These are phyloP conservation scores for Lepidium campestre DNA, from an alignment of 441 rosid genomes.

Conservation along the genomic window DNA sequence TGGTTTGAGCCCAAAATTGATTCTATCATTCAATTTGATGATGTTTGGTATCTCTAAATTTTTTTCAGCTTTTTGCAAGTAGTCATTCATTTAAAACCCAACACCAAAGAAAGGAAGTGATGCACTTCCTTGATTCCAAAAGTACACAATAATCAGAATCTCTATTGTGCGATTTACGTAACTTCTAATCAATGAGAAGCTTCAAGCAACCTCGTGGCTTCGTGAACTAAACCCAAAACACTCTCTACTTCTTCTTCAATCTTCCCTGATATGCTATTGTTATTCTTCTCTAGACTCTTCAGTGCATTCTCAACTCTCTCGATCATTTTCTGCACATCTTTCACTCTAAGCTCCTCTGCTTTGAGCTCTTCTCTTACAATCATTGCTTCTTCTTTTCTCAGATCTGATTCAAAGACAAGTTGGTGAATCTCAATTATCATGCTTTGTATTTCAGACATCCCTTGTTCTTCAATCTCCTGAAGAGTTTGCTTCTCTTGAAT, in stretches of 20 bases:
- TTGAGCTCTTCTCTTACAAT: conserved; percentile 41
- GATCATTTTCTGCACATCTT: conserved; percentile 32
- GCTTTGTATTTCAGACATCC: conserved; percentile 40
- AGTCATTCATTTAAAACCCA: too few species aligned
- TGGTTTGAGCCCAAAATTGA: too few species aligned
- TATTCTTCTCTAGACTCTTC: conserved; percentile 24
- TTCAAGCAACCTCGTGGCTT: conserved; percentile 36
- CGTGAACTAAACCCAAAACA: conserved; percentile 29
- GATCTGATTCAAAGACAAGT: conserved; percentile 41
- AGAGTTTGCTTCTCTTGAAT: conserved; percentile 52
- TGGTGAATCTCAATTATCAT: conserved; percentile 57
- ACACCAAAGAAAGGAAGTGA: not conserved
- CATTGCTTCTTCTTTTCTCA: conserved; percentile 50
- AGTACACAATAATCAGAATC: not conserved
- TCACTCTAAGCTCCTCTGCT: conserved; percentile 21
- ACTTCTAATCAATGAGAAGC: not conserved
- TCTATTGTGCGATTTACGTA: not conserved
- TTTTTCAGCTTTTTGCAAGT: too few species aligned
- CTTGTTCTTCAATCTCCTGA: conserved; percentile 46
- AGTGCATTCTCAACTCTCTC: conserved; percentile 31
- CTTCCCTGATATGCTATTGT: conserved; percentile 24
- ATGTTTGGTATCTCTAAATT: too few species aligned
- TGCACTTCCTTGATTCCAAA: not conserved
- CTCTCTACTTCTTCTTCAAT: conserved; percentile 38
- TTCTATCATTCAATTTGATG: too few species aligned